A percentile compares a stretch with the other conserved stretches of the same genome.
Conservation (phyloP, 257 asterid species). For the Rubia yunnanensis region DNA sequence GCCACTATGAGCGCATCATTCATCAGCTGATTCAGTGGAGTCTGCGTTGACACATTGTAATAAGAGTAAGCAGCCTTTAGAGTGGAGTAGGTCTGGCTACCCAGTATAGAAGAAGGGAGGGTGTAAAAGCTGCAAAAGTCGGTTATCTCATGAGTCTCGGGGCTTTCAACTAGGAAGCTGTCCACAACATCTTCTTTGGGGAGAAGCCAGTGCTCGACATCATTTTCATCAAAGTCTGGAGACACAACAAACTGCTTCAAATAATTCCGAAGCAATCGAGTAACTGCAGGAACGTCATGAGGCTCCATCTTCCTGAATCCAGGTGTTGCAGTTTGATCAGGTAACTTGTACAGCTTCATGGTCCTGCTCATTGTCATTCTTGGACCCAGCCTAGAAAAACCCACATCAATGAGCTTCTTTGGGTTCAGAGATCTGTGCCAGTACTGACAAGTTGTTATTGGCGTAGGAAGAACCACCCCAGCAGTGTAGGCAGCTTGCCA, state of each 20-base stretch:
- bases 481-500: slow-evolving; percentile 61
- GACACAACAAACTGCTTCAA: slow-evolving; percentile 33
- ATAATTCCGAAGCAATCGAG: slow-evolving; percentile 28
- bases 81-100: slow-evolving; percentile 29
- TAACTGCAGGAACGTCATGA: slow-evolving; percentile 42
- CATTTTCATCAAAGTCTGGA: slow-evolving; percentile 37
- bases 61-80: slow-evolving; percentile 45
- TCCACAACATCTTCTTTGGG: slow-evolving; percentile 43
- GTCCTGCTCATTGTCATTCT: slow-evolving; percentile 57
- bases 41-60: slow-evolving; percentile 37
- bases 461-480: slow-evolving; percentile 47
- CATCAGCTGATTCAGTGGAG: slow-evolving; percentile 32
- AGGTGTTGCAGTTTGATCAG: slow-evolving; percentile 27
- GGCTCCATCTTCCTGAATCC: slow-evolving; percentile 46
- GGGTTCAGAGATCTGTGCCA: slow-evolving; percentile 50
- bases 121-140: slow-evolving; percentile 50
- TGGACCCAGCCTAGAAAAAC: slow-evolving; percentile 47
- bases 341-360: slow-evolving; percentile 34
- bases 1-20: slow-evolving; percentile 46
- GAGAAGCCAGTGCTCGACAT: slow-evolving; percentile 50
- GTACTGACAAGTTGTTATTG: slow-evolving; percentile 36
- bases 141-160: slow-evolving; percentile 31
- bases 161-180: slow-evolving; percentile 46
- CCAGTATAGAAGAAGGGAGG: slow-evolving; percentile 42
- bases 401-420: slow-evolving; percentile 47